These are phyloP conservation scores for Cornus suecica DNA, from an alignment of 148 eudicot species.

Conservation along the genomic window DNA sequence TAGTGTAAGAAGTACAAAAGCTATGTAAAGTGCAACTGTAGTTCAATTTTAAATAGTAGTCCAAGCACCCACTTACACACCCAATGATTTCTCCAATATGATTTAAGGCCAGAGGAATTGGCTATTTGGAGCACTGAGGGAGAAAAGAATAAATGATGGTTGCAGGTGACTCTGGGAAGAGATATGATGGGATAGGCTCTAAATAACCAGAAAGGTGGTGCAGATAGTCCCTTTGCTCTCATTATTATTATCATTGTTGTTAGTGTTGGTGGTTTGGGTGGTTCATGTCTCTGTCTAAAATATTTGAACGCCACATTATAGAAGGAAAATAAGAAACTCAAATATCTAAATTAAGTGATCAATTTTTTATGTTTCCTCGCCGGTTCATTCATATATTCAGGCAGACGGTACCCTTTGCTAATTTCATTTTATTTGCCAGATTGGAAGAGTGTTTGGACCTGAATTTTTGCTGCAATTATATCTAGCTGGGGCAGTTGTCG, in stretches of 20 bases:
- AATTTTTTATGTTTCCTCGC: neutral
- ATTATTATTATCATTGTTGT: neutral
- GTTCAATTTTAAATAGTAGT: neutral
- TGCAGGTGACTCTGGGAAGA: neutral
- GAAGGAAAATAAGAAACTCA: neutral
- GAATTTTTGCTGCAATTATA: slow-evolving; percentile 70
- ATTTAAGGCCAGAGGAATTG: neutral
- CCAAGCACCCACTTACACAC: neutral
- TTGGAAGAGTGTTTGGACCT: slow-evolving; percentile 67
- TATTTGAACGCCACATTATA: neutral
- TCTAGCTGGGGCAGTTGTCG: slow-evolving; percentile 73
- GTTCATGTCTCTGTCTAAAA: neutral
- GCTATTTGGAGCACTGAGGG: neutral
- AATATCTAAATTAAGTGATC: neutral
- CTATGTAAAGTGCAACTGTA: neutral
- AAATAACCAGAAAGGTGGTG: neutral
- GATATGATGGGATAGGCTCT: neutral
- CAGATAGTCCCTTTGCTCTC: neutral
- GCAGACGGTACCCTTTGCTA: slow-evolving; percentile 6
- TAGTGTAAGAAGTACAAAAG: neutral
- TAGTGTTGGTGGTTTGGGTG: neutral
- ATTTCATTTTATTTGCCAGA: slow-evolving; percentile 37
- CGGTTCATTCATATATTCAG: neutral
- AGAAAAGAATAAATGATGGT: neutral
- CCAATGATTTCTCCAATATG: neutral